Conservation (phyloP, 441 rosid species). For the Croton setiger region DNA sequence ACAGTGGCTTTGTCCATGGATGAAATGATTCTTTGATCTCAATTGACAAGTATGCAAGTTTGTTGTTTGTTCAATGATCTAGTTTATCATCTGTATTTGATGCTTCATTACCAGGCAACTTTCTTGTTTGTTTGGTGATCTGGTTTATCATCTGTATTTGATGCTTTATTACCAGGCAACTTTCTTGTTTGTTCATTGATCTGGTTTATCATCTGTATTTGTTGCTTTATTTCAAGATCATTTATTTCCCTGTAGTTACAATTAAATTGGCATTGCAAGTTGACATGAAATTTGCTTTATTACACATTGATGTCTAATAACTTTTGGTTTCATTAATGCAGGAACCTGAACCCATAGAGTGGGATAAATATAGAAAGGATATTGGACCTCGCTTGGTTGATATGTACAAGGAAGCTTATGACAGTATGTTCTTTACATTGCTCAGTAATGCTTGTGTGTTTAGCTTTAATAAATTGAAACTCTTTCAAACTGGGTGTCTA, state of each 20-base stretch:
- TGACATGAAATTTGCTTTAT: neutral
- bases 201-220: neutral
- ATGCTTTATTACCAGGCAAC: neutral
- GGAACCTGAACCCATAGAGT: conserved; percentile 94
- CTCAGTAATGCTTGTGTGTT: neutral
- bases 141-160: neutral
- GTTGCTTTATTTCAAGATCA: neutral
- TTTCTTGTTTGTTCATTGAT: neutral
- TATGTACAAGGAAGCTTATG: conserved; percentile 88
- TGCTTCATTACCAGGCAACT: neutral
- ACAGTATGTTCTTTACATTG: conserved; percentile 42
- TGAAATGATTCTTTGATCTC: neutral
- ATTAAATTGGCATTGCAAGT: neutral
- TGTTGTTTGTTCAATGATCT: neutral
- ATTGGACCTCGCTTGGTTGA: conserved; percentile 86
- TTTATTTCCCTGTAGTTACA: neutral
- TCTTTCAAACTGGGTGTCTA: neutral
- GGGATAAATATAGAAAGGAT: conserved; percentile 87
- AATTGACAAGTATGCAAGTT: neutral
- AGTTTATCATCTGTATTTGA: neutral
- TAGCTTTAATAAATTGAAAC: neutral
- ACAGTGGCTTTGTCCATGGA: conserved; percentile 2
- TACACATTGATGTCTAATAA: neutral
- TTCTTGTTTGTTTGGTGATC: too few species aligned
- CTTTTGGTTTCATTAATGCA: conserved; percentile 27